Evolutionary conservation across 1,284 basidiomycete species (phyloP).

Genomic region (Ustilago crameri): DNA sequence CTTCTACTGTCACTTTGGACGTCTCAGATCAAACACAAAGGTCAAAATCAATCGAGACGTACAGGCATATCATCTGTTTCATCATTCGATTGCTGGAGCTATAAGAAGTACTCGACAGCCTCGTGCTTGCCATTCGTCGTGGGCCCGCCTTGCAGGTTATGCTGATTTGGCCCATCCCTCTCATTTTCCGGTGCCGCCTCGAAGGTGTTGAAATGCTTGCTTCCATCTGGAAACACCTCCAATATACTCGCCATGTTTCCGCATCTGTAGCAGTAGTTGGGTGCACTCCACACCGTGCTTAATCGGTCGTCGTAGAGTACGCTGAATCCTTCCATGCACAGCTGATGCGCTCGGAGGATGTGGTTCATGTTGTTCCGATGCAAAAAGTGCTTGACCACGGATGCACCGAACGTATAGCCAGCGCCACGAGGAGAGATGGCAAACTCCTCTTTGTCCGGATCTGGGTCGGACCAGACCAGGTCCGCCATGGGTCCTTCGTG

Average conservation of each 20-base stretch:
- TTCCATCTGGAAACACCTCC: slow-evolving; percentile 89
- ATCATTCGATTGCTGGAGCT: neutral
- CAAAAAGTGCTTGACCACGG: slow-evolving; percentile 96
- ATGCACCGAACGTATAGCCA: slow-evolving; percentile 97
- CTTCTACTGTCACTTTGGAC: too few relatives aligned
- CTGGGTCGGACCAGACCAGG: slow-evolving; percentile 99
- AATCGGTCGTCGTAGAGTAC: slow-evolving; percentile 94
- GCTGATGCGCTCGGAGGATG: slow-evolving; percentile 95
- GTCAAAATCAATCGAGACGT: too few relatives aligned
- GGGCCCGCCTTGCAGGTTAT: slow-evolving; percentile 28
- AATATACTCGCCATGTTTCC: slow-evolving; percentile 97
- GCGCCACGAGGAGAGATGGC: slow-evolving; percentile 97
- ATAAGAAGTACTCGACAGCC: slow-evolving; percentile 62
- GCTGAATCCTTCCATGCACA: slow-evolving; percentile 98
- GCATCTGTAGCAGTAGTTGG: slow-evolving; percentile 98
- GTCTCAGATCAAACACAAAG: too few relatives aligned
- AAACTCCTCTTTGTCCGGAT: slow-evolving; percentile 98
- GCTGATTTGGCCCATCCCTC: slow-evolving; percentile 67
- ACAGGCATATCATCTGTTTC: too few relatives aligned
- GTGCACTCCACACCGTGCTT: slow-evolving; percentile 97
- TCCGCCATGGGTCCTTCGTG: slow-evolving; percentile 99
- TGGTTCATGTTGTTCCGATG: slow-evolving; percentile 94
- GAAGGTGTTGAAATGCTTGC: slow-evolving; percentile 96
- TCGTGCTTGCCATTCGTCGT: slow-evolving; percentile 49
- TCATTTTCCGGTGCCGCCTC: slow-evolving; percentile 99